These are phyloP conservation scores for Sesbania bispinosa DNA, from an alignment of 306 rosid genomes.

Conservation along the genomic window DNA sequence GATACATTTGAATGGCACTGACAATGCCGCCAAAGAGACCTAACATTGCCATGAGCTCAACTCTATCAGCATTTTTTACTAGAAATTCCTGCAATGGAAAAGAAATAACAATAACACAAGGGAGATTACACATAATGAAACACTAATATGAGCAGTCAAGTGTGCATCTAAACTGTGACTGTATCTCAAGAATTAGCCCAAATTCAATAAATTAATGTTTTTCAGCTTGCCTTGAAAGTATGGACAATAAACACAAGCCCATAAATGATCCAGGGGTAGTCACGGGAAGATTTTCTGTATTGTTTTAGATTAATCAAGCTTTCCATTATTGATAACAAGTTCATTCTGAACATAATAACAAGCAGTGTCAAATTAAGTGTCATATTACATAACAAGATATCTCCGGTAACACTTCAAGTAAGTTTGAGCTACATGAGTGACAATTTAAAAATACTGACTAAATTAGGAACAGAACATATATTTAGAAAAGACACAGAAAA, in stretches of 20 bases:
- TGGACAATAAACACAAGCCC: neutral
- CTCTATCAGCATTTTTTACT: conserved; percentile 82
- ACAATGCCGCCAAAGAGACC: conserved; percentile 73
- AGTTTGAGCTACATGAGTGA: neutral
- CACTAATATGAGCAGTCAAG: neutral
- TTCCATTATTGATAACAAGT: neutral
- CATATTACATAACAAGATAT: neutral
- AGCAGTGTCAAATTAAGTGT: neutral
- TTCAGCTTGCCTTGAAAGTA: neutral
- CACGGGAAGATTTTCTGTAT: neutral
- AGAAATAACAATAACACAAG: neutral
- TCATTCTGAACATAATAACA: neutral
- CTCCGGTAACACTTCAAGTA: neutral
- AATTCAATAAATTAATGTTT: neutral
- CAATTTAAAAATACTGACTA: neutral
- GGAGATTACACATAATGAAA: neutral
- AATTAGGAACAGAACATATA: neutral
- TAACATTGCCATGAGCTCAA: conserved; percentile 86
- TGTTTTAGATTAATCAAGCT: neutral
- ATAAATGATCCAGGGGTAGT: neutral
- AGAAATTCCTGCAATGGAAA: conserved; percentile 70
- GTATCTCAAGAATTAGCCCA: neutral
- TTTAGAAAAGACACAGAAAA: too few relatives aligned
- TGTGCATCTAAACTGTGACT: neutral
- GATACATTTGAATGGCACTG: conserved; percentile 97